Evolutionary conservation across 208 protist species (phyloP), one percentile per base, ranked within the genome.

Genomic region (Leishmania lainsoni): DNA sequence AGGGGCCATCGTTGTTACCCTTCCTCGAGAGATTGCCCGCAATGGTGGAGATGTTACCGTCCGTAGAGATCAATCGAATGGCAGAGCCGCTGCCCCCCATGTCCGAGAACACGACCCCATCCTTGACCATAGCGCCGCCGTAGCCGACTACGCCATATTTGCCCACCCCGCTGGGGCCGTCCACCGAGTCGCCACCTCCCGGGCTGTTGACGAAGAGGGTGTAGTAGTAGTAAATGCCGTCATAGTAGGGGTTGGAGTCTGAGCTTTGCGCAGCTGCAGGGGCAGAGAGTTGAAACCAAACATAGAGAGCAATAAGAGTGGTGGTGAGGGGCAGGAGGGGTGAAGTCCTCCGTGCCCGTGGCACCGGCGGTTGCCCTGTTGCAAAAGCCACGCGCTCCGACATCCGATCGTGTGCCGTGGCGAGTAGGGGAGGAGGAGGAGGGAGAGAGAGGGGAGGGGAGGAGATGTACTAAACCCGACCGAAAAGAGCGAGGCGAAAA

Each of bases 111-210:
- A 90, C 80, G n/a, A 94, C 71, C 3, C 76, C 52, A 42, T 66
- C 61, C 4, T 48, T 0, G 2, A 76, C 72, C 9, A 71, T 42
- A 68, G 79, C 81, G 35, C 81, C 81, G 48, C 73, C 80, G 48
- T 76, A 84, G 71, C 76, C 85, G 22, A 82, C 39, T n/a, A 75
- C 69, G 49, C 90, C 86, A 51, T 77, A 83, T 49, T 84, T 88
- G 35, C 93, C 93, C 45, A 87, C 74, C n/a, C 85, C 86, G 72
- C 75, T 90, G 5, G 39, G 48, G 1, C 93, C 93, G 81, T 96
- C 91, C 3, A 35, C 39, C 1, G 80, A 72, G 29, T 66, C 71
- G 54, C 12, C 72, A 14, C 56, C 49, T 16, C 10, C 52, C 1
- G 65, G 5, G 59, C 35, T 10, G 69, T 77, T 75, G 59, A 70